Percentiles rank a stretch among this genome's conserved stretches.
These are phyloP conservation scores for Ustilago vetiveriae DNA, from an alignment of 1,284 basidiomycete genomes.

Conservation along the genomic window DNA sequence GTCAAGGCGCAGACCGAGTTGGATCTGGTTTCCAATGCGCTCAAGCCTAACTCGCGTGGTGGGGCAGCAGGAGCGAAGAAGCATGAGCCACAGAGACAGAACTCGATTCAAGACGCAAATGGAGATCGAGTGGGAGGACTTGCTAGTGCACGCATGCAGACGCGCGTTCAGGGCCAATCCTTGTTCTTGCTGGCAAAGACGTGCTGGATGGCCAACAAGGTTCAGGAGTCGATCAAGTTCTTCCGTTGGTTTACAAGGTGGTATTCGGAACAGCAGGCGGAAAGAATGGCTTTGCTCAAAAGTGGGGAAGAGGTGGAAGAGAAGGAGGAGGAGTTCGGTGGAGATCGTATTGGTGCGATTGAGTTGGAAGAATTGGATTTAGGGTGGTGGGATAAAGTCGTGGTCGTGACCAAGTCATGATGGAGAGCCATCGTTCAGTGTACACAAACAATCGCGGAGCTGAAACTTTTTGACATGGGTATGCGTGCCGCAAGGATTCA, in stretches of 20 bases:
- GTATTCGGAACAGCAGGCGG: conserved; percentile 29
- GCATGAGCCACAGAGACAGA: neutral
- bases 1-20: conserved; percentile 38
- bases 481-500: too few species aligned
- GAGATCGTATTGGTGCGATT: neutral
- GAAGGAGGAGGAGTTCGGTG: neutral
- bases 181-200: conserved; percentile 29
- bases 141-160: conserved; percentile 10
- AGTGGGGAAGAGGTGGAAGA: neutral
- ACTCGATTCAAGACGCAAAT: neutral
- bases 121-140: neutral
- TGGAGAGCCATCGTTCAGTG: too few species aligned
- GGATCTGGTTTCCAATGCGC: conserved; percentile 32
- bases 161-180: conserved; percentile 30
- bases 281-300: neutral
- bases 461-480: too few species aligned
- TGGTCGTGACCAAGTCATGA: conserved; percentile 15
- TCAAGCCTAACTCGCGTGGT: conserved; percentile 12
- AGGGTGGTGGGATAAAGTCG: conserved; percentile 36
- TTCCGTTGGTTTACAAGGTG: conserved; percentile 34
- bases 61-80: neutral
- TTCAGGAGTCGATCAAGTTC: conserved; percentile 32
- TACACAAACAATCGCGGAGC: too few species aligned
- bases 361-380: conserved; percentile 24
- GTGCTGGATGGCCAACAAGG: conserved; percentile 29